Percentiles rank a stretch among this genome's conserved stretches.
Evolutionary conservation across 768 basidiomycete genomes (phyloP).

Genomic region (Myochromella boudieri): DNA sequence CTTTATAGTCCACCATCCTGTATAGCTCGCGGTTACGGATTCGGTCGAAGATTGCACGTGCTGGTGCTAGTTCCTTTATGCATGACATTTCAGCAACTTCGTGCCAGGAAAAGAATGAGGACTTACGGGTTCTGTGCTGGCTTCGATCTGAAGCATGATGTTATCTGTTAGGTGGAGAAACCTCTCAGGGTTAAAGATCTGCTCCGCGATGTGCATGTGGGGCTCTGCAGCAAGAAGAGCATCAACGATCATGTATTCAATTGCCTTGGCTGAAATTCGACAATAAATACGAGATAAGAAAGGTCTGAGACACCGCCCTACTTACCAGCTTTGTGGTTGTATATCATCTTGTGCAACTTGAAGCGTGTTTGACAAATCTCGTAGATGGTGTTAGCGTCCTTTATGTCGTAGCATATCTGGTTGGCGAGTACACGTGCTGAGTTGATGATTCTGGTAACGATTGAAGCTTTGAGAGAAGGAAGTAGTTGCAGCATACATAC

Average conservation of each 20-base stretch:
- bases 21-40: conserved; percentile 68
- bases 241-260: conserved; percentile 86
- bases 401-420: conserved; percentile 80
- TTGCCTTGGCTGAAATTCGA: conserved; percentile 57
- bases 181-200: conserved; percentile 54
- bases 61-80: conserved; percentile 52
- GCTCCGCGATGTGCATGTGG: conserved; percentile 55
- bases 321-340: conserved; percentile 76
- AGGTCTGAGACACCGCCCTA: conserved; percentile 6
- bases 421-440: conserved; percentile 75
- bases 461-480: neutral
- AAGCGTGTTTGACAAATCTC: conserved; percentile 75
- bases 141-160: conserved; percentile 61
- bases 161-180: conserved; percentile 70
- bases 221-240: conserved; percentile 69
- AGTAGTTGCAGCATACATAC: conserved; percentile 29
- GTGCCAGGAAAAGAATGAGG: neutral
- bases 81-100: neutral
- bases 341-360: conserved; percentile 80
- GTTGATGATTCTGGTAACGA: conserved; percentile 54
- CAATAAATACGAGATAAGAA: neutral
- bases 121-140: conserved; percentile 46
- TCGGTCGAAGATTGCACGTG: conserved; percentile 63
- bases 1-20: conserved; percentile 64
- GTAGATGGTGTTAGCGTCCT: conserved; percentile 75